Evolutionary conservation across 2,329 filamentous ascomycete species (phyloP), one percentile per base, ranked within the genome.

Genomic region (Epichloe hybrida): DNA sequence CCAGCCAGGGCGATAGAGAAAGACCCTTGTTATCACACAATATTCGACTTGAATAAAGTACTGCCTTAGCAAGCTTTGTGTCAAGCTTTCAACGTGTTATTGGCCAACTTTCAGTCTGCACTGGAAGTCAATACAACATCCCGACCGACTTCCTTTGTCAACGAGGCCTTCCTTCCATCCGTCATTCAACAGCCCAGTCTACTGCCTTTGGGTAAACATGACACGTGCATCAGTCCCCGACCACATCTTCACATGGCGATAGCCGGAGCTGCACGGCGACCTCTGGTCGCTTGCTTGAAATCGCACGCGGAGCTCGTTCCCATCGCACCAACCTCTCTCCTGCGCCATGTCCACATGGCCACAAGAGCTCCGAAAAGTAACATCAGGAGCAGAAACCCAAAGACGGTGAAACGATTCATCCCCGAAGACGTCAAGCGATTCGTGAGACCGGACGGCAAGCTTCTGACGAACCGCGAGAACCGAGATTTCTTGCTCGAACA

Each of bases 401-500:
- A 42, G 27, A 23, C 38, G 11, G 38, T 55, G 23, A 53, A 43
- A 23, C 48, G 57, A 35, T 57, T 55, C 17, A 46, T 65, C 31
- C 62, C 62, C 7, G 37, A 52, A 13, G 46, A 52, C 1, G 58
- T 50, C 40, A 53, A 50, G 15, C 47, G 51, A 6, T 62, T 63
- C 48, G 42, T 64, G 45, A 48, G 21, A 12, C 3, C 27, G 1
- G 50, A 57, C 20, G 63, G 64, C 40, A 56, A 20, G 46, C 53
- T 67, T n/a, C n/a, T 50, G 9, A 66, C 62, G 15, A 65, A 60
- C 3, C 58, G 53, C 4, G 59, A 64, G 31, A 61, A 56, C 42
- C 55, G 54, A 48, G 54, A 55, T 9, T 66, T 66, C 34, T 49
- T 67, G 2, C 39, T 63, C 7, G 49, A 58, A 31, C 23, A 59